These are phyloP conservation scores for Nemania serpens DNA, from an alignment of 2,329 filamentous ascomycete species.

Conservation along the genomic window DNA sequence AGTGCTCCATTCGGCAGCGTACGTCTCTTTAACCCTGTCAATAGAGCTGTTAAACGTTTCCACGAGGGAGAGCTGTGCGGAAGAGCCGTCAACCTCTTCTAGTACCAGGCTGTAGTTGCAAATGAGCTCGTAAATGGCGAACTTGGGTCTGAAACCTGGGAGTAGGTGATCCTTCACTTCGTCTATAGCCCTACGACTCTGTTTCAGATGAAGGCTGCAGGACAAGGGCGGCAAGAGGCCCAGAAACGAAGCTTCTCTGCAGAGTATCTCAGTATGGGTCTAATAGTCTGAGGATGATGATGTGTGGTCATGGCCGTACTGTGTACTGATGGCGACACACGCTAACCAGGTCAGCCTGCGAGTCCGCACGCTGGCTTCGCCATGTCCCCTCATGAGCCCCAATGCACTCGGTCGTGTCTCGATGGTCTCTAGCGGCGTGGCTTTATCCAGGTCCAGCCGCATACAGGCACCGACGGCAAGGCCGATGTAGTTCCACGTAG, in stretches of 20 bases:
- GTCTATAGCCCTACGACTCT: conserved; percentile 14
- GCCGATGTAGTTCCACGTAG: conserved; percentile 22
- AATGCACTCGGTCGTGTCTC: not conserved
- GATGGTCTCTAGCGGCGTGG: not conserved
- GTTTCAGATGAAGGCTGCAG: conserved; percentile 12
- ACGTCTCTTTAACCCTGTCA: conserved; percentile 11
- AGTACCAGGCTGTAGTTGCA: conserved; percentile 22
- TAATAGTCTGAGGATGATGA: no score
- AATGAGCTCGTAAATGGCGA: conserved; percentile 18
- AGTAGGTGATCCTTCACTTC: conserved; percentile 10
- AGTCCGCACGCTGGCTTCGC: conserved; percentile 4
- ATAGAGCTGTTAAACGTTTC: conserved; percentile 20
- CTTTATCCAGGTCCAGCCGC: conserved; percentile 14
- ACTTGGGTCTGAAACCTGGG: conserved; percentile 3
- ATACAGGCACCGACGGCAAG: conserved; percentile 25
- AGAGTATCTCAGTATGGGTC: conserved; percentile 1
- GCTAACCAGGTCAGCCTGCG: conserved; percentile 23
- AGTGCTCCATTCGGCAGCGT: conserved; percentile 12
- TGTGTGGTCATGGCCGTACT: conserved; percentile 9
- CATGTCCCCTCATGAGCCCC: not conserved
- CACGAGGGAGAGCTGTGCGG: conserved; percentile 15
- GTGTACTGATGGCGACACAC: conserved; percentile 21
- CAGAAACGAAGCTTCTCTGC: conserved; percentile 21
- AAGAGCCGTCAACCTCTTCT: conserved; percentile 19
- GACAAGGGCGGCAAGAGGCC: conserved; percentile 22